Base-by-base conservation (phyloP, 2,329 filamentous ascomycete species). In the Pezicula neosporulosa region DNA sequence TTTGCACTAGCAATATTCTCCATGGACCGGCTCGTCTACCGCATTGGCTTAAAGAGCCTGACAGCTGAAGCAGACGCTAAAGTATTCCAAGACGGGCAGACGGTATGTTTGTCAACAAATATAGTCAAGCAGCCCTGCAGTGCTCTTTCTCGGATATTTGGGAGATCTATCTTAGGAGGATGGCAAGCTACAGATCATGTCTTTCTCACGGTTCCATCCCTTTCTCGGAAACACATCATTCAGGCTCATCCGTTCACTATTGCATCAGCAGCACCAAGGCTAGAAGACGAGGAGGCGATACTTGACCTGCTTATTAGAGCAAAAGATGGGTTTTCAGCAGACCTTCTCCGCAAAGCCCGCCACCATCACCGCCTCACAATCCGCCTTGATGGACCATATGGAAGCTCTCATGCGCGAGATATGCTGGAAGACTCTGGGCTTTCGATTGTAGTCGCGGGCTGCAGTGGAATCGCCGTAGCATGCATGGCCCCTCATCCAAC, bases 211-310 rank as follows among this genome's bases (percentile, higher is more conserved):
- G 68, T 86, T 1, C 82, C 83, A 0, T 69, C 68, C 0, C 71
- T 87, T 6, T 77, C 76, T 2, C 65, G 67, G 3, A 75, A 71
- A 49, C 77, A 85, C 59, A 61, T 68, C 3, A 62, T 85, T 1
- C 83, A 87, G 66, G 74, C 82, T 0, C 83, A 87, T 60, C 84
- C 83, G 0, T 87, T 87, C 65, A 86, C 82, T 8, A 85, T 87
- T 49, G 78, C 82, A 15, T 86, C 83, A 2, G 75, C 77, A 0
- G 81, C 81, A 9, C 78, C 80, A 1, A 54, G 55, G 18, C 48
- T 53, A 15, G 51, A 51, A 21, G 56, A 68, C n/a, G 56, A 60
- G 12, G 75, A 80, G 55, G 77, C 76, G 3, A 78, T 72, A 69
- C 68, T 86, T 54, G 72, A 73, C 12, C 74, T 87, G 12, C 72